Conservation (phyloP, 2,329 filamentous ascomycete genomes). For the Metarhizium robertsii region DNA sequence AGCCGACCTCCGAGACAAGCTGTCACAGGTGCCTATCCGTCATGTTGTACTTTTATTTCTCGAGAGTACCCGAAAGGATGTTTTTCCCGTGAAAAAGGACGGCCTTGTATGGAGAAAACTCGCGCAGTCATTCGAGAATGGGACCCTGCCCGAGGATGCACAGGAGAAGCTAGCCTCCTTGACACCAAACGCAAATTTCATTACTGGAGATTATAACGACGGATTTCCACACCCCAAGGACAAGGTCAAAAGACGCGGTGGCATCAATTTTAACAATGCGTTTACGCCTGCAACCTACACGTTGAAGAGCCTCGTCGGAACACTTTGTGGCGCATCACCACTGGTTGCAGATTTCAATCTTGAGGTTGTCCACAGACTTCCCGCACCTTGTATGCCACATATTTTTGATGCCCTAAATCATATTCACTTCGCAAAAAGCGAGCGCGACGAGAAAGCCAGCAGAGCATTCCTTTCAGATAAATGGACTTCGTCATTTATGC, state of each 20-base stretch:
- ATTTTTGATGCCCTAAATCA: conserved; percentile 24
- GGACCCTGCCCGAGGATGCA: conserved; percentile 22
- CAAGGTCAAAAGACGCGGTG: conserved; percentile 20
- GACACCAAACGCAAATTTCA: conserved; percentile 22
- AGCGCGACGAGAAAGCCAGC: not conserved
- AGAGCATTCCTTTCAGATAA: conserved; percentile 14
- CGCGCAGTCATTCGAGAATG: conserved; percentile 20
- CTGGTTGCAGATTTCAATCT: conserved; percentile 32
- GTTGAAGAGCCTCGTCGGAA: conserved; percentile 31
- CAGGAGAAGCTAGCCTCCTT: conserved; percentile 17
- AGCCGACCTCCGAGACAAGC: conserved; percentile 14
- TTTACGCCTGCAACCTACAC: conserved; percentile 34
- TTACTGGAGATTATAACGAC: conserved; percentile 27
- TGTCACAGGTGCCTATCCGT: conserved; percentile 26
- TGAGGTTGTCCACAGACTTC: conserved; percentile 30
- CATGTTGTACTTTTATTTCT: conserved; percentile 34
- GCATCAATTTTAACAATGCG: conserved; percentile 30
- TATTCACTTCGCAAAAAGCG: conserved; percentile 8
- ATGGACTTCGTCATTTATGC: conserved; percentile 23
- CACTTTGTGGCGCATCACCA: conserved; percentile 32
- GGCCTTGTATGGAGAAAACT: conserved; percentile 28
- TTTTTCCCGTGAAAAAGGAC: conserved; percentile 33
- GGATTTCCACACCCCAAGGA: conserved; percentile 17
- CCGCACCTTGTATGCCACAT: conserved; percentile 35
- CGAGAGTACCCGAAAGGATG: conserved; percentile 34